Evolutionary conservation across 1,139 yeast species (phyloP), one percentile per base, ranked within the genome.

Genomic region (Wickerhamomyces sp.): DNA sequence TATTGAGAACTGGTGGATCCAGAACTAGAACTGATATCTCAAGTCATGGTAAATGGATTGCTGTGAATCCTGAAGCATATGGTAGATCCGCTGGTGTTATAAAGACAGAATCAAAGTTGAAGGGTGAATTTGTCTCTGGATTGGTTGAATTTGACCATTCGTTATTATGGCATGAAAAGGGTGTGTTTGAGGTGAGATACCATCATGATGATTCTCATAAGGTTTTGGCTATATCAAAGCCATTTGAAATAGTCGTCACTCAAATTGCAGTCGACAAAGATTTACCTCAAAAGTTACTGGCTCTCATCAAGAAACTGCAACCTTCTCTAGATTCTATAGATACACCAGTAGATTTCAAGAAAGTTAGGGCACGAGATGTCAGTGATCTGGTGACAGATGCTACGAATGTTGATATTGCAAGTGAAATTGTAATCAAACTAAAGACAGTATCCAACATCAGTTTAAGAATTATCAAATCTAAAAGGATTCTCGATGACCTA

Each of bases 161-260:
- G 10, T 66, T 74, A 42, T 65, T 84, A 40, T 75, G 75, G 56
- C 84, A 86, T 81, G 84, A 82, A 55, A 79, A 76, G 45, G 95
- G 95, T 0, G 71, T 79, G 37, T 87, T 81, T 63, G 94, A 87
- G 63, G 75, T 87, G 57, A 73, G 95, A 63, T 85, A 84, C 58
- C 95, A 88, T 60, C 71, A 77, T 44, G 77, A 75, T 44, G 81
- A 80, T 29, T 78, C 81, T 49, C 95, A 88, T 61, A 84, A 80
- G 50, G 95, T 87, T 30, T 71, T 83, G 34, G 74, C 76, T 48
- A 73, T 81, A 41, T 80, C 93, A 0, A 75, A 73, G 49, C 90
- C 93, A n/a, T 84, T 87, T 65, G 86, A 82, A 61, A 71, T 87
- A 39, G 72, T 67, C 40, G 62, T 72, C 36, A 72, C 76, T 11